Evolutionary conservation across 2,329 filamentous ascomycete species (phyloP), one percentile per base, ranked within the genome.

Genomic region (Cryphonectria parasitica): DNA sequence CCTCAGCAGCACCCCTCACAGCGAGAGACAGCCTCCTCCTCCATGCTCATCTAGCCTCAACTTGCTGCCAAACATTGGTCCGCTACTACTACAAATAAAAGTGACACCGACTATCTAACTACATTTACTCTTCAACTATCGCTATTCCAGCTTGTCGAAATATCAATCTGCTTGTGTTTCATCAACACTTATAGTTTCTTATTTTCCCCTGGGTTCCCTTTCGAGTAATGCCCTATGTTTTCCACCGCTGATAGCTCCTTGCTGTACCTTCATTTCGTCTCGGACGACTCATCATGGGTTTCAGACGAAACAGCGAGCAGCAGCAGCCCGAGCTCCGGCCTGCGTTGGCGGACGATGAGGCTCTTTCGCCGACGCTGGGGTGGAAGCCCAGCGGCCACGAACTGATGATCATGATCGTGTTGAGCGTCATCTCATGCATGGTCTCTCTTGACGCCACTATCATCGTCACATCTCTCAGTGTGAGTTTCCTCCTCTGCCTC

Each of bases 401-500:
- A 73, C 41, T 75, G 56, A 67, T 75, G 68, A 73, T 76, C 69
- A 73, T 75, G 71, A 11, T 75, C 52, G 67, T 72, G 10, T 67
- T 76, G 63, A 68, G 74, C 61, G 52, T 74, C 43, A 64, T 75
- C 60, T 73, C 72, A 19, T 69, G 75, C 67, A 75, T 75, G 73
- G 72, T 74, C 10, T 68, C 73, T n/a, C 69, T 76, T 43, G 73
- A 75, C 45, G 73, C 74, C 25, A 71, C 70, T 54, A 68, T 75
- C 62, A 74, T 75, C 11, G 71, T 75, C 56, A 73, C 74, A 2
- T 74, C 73, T 0, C 66, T 75, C 5, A 72, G 70, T 67, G 74
- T 75, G 70, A 67, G 73, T 54, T 5, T 2, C 25, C 1, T 34
- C 22, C 31, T 63, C 28, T 52, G 36, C 2, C 34, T 62, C 5